These are phyloP conservation scores for Solioccasus polychromus DNA, from an alignment of 768 basidiomycete genomes.

Conservation along the genomic window DNA sequence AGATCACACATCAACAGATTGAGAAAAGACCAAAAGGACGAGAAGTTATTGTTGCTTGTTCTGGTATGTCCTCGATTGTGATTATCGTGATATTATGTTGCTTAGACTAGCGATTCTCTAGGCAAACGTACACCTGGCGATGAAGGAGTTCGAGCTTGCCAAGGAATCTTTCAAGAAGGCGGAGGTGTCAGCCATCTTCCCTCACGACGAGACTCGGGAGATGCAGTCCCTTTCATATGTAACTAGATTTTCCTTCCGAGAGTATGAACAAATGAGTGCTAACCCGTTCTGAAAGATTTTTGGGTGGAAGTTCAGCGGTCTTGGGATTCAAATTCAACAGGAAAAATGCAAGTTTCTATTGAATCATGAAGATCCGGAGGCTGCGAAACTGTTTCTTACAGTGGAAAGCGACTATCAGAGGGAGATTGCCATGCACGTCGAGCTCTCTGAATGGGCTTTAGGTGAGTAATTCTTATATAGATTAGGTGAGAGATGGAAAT, in stretches of 20 bases:
- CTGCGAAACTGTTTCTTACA: slow-evolving; percentile 8
- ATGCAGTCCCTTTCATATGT: slow-evolving; percentile 16
- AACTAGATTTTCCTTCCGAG: background rate
- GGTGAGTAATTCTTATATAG: background rate
- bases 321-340: slow-evolving; percentile 15
- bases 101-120: background rate
- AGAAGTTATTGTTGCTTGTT: slow-evolving; percentile 7
- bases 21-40: background rate
- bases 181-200: slow-evolving; percentile 10
- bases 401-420: slow-evolving; percentile 7
- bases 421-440: slow-evolving; percentile 11
- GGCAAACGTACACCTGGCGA: slow-evolving; percentile 15
- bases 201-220: slow-evolving; percentile 11
- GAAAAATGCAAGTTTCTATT: slow-evolving; percentile 9
- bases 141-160: slow-evolving; percentile 3
- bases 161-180: slow-evolving; percentile 7
- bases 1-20: background rate
- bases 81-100: background rate
- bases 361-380: background rate
- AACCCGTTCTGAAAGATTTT: slow-evolving; percentile 10
- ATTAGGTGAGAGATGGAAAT: no score
- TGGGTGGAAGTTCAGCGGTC: slow-evolving; percentile 21
- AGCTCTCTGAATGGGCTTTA: slow-evolving; percentile 15
- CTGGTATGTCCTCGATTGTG: slow-evolving; percentile 5
- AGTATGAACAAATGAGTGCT: background rate